Percentiles rank a stretch among this genome's conserved stretches.
Evolutionary conservation across 805 yeast genomes (phyloP).

Genomic region (Cephaloascus albidus): DNA sequence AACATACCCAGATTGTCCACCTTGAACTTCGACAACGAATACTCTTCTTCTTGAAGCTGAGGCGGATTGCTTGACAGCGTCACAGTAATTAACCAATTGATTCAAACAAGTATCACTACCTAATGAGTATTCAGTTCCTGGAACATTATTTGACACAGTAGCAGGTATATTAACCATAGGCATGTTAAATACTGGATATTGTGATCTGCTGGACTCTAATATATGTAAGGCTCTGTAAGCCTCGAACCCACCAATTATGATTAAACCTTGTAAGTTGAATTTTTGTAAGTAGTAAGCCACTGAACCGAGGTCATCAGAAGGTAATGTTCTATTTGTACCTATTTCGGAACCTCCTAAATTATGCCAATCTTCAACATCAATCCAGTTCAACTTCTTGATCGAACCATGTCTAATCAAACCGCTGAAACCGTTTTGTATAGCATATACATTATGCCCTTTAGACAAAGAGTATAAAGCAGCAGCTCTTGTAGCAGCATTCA

Average conservation of each 20-base stretch:
- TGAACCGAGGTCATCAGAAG: slow-evolving; percentile 74
- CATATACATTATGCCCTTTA: slow-evolving; percentile 83
- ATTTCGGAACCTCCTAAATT: slow-evolving; percentile 91
- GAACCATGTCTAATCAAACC: slow-evolving; percentile 89
- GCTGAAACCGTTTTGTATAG: slow-evolving; percentile 87
- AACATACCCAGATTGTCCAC: slow-evolving; percentile 92
- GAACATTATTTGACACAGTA: slow-evolving; percentile 94
- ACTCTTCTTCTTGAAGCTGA: slow-evolving; percentile 90
- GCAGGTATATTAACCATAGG: slow-evolving; percentile 94
- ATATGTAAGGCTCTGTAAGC: slow-evolving; percentile 84
- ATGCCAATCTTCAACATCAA: slow-evolving; percentile 83
- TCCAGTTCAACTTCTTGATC: slow-evolving; percentile 67
- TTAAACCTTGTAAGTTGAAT: slow-evolving; percentile 77
- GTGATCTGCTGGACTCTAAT: slow-evolving; percentile 63
- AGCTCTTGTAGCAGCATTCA: slow-evolving; percentile 89
- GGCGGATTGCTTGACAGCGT: slow-evolving; percentile 89
- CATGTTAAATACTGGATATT: slow-evolving; percentile 86
- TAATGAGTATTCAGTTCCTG: slow-evolving; percentile 95
- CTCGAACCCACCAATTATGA: slow-evolving; percentile 94
- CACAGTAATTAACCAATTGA: slow-evolving; percentile 85
- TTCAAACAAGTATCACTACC: slow-evolving; percentile 97
- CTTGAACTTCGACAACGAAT: slow-evolving; percentile 96
- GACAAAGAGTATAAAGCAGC: slow-evolving; percentile 83
- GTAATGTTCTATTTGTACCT: slow-evolving; percentile 89
- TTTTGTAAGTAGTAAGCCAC: slow-evolving; percentile 91